A percentile compares a stretch with the other conserved stretches of the same genome.
phyloP scores from a whole-genome alignment of 2,329 filamentous ascomycete species.

The Cordyceps cateniannulata region DNA sequence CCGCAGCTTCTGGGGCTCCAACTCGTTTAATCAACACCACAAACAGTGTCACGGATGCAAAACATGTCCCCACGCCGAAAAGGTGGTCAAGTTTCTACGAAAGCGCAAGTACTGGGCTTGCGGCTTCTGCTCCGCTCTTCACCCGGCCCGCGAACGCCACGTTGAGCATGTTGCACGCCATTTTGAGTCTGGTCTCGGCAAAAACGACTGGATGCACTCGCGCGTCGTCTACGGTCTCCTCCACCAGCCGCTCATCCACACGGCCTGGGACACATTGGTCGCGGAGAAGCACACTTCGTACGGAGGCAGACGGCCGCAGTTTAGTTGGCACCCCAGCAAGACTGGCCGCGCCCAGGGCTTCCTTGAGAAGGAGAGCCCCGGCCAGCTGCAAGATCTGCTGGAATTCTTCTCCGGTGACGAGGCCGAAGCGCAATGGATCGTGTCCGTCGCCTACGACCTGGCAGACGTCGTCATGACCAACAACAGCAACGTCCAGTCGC shows the following conservation, averaged over 20 bases:
- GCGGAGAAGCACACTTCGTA: slow-evolving; percentile 49
- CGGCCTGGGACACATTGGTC: slow-evolving; percentile 54
- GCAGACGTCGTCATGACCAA: slow-evolving; percentile 40
- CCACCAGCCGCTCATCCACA: slow-evolving; percentile 57
- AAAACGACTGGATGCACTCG: slow-evolving; percentile 62
- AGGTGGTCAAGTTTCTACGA: slow-evolving; percentile 54
- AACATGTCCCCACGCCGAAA: slow-evolving; percentile 58
- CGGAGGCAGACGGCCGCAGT: slow-evolving; percentile 48
- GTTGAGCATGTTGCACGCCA: slow-evolving; percentile 64
- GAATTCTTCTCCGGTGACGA: slow-evolving; percentile 57
- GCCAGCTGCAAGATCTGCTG: slow-evolving; percentile 57
- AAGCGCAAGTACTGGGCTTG: slow-evolving; percentile 64
- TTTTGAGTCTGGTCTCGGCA: slow-evolving; percentile 57
- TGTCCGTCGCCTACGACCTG: slow-evolving; percentile 51
- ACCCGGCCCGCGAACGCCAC: slow-evolving; percentile 58
- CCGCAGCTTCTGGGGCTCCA: slow-evolving; percentile 61
- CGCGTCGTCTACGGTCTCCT: slow-evolving; percentile 61
- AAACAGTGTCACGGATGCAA: slow-evolving; percentile 59
- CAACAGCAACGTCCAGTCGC: slow-evolving; percentile 24
- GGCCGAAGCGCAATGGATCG: slow-evolving; percentile 50
- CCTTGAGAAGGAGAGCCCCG: slow-evolving; percentile 55
- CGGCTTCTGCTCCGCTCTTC: slow-evolving; percentile 58
- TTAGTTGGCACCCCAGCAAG: slow-evolving; percentile 54
- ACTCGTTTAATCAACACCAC: slow-evolving; percentile 63
- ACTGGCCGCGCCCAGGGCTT: slow-evolving; percentile 52